Conservation (phyloP, 2,329 filamentous ascomycete species). For the Metarhizium robertsii region DNA sequence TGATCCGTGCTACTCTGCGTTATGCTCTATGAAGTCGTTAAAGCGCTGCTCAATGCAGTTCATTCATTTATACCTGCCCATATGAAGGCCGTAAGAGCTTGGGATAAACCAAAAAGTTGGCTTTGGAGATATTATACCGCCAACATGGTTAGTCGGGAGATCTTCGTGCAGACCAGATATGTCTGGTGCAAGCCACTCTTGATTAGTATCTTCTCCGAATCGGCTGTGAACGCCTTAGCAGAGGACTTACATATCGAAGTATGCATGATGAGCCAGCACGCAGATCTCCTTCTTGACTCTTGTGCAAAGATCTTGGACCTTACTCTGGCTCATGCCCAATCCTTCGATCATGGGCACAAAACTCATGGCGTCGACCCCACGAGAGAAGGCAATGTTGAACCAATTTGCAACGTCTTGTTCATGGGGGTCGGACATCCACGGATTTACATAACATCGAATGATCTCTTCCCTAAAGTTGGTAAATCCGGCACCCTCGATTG, state of each 20-base stretch:
- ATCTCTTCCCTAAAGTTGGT: constrained; percentile 65
- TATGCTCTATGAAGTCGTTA: too few relatives aligned
- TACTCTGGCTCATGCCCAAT: constrained; percentile 37
- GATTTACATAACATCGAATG: constrained; percentile 63
- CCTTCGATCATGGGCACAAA: constrained; percentile 59
- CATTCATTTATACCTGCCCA: too few relatives aligned
- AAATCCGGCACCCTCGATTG: constrained; percentile 65
- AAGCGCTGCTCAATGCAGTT: too few relatives aligned
- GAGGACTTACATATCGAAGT: constrained; percentile 64
- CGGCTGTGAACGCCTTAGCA: neutral
- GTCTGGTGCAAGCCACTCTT: constrained; percentile 7
- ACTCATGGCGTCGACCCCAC: constrained; percentile 64
- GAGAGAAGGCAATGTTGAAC: constrained; percentile 72
- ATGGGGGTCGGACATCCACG: constrained; percentile 57
- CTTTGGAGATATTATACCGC: too few relatives aligned
- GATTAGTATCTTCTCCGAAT: constrained; percentile 5
- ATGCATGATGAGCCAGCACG: constrained; percentile 59
- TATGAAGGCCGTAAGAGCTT: too few relatives aligned
- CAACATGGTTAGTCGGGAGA: too few relatives aligned
- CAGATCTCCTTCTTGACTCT: constrained; percentile 57
- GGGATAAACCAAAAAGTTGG: too few relatives aligned
- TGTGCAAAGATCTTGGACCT: constrained; percentile 53
- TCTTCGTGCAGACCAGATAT: constrained; percentile 15
- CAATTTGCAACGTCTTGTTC: constrained; percentile 64
- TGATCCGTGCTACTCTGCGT: too few relatives aligned